phyloP scores from a whole-genome alignment of 2,329 filamentous ascomycete genomes.

The Arthrobotrys pseudoclavata region DNA sequence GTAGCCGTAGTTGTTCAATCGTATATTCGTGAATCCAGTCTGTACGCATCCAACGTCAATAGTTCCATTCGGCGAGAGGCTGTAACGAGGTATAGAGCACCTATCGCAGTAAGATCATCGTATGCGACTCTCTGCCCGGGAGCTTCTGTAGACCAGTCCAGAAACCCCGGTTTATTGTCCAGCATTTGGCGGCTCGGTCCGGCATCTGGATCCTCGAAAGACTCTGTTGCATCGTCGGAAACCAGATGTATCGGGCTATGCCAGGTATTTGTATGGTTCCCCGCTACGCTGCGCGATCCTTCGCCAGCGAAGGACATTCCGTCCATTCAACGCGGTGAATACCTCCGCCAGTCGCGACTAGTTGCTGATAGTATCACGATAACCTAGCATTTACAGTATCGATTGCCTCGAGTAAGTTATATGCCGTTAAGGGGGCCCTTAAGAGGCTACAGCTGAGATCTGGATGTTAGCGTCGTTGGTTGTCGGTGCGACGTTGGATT shows the following conservation, averaged over 20 bases:
- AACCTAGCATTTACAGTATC: constrained; percentile 29
- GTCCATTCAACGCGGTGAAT: constrained; percentile 21
- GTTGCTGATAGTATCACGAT: neutral
- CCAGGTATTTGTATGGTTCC: constrained; percentile 28
- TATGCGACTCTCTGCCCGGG: constrained; percentile 92
- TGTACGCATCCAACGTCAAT: constrained; percentile 36
- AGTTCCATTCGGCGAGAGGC: constrained; percentile 8
- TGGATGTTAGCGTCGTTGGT: neutral
- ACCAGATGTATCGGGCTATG: constrained; percentile 45
- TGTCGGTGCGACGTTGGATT: neutral
- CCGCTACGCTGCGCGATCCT: constrained; percentile 55
- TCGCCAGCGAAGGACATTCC: constrained; percentile 56
- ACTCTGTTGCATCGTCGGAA: constrained; percentile 12
- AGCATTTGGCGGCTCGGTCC: constrained; percentile 38
- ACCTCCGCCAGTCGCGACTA: constrained; percentile 33
- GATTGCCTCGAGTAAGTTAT: neutral
- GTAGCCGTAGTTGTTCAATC: constrained; percentile 89
- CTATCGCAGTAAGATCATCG: constrained; percentile 92
- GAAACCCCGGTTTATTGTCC: constrained; percentile 43
- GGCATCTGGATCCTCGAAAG: constrained; percentile 31
- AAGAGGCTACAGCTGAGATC: neutral
- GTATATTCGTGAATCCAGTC: constrained; percentile 99
- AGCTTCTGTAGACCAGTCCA: constrained; percentile 90
- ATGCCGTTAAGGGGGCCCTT: neutral
- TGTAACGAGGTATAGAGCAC: constrained; percentile 28